A percentile compares a stretch with the other conserved stretches of the same genome.
These are phyloP conservation scores for Barbarea vulgaris DNA, from an alignment of 345 rosid species.

Conservation along the genomic window DNA sequence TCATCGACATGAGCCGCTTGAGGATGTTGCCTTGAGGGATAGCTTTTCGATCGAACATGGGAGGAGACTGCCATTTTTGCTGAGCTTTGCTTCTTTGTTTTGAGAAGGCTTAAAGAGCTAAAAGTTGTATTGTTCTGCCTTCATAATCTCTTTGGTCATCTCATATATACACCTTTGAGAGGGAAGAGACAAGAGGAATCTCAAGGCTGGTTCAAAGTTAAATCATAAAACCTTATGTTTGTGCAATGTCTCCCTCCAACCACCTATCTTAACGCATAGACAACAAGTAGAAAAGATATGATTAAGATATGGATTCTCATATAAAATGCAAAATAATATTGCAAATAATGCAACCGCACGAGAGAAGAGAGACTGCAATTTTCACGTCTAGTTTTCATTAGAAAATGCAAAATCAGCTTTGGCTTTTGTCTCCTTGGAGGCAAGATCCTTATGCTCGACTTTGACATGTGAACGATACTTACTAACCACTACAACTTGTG, in stretches of 20 bases:
- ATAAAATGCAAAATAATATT: neutral
- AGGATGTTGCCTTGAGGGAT: conserved; percentile 52
- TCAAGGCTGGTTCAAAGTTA: conserved; percentile 10
- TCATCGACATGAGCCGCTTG: conserved; percentile 38
- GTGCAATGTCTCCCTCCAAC: conserved; percentile 35
- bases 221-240: neutral
- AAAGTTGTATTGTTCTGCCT: conserved; percentile 23
- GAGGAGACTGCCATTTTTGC: conserved; percentile 42
- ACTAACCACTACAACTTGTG: conserved; percentile 6
- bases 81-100: conserved; percentile 6
- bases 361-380: conserved; percentile 17
- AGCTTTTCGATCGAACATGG: conserved; percentile 56
- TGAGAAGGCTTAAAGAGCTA: conserved; percentile 2
- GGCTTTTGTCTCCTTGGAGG: neutral
- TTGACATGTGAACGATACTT: conserved; percentile 8
- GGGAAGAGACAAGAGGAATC: conserved; percentile 30
- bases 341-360: conserved; percentile 25
- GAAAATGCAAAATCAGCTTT: conserved; percentile 6
- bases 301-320: neutral
- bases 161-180: conserved; percentile 10
- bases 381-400: neutral
- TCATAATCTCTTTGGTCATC: neutral
- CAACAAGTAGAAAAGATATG: neutral
- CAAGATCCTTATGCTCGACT: conserved; percentile 14
- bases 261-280: neutral